A percentile compares a stretch with the other conserved stretches of the same genome.
phyloP scores from a whole-genome alignment of 2,329 filamentous ascomycete genomes.

The Clarireedia monteithiana region DNA sequence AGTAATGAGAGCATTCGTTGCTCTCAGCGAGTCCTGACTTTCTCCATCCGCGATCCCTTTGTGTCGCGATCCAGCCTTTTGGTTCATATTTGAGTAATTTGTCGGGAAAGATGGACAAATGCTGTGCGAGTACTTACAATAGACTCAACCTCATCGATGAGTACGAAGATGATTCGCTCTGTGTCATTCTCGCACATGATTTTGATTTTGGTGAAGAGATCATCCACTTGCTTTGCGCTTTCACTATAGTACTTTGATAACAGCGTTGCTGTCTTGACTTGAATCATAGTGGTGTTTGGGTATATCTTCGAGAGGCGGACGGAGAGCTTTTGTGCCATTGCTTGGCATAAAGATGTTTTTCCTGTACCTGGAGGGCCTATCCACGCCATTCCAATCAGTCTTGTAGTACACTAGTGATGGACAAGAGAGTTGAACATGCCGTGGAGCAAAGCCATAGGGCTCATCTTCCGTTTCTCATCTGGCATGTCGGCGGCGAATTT shows the following conservation, averaged over 20 bases:
- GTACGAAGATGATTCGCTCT: constrained; percentile 22
- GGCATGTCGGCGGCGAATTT: constrained; percentile 13
- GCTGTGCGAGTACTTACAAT: constrained; percentile 17
- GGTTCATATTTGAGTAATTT: neutral
- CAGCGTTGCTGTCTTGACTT: constrained; percentile 38
- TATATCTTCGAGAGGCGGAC: constrained; percentile 36
- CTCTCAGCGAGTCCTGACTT: constrained; percentile 26
- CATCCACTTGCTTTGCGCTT: constrained; percentile 35
- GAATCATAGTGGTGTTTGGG: constrained; percentile 32
- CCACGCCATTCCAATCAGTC: neutral
- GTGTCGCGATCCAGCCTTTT: constrained; percentile 16
- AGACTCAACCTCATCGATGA: constrained; percentile 31
- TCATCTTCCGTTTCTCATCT: constrained; percentile 83
- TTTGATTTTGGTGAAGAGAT: constrained; percentile 35
- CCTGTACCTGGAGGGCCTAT: constrained; percentile 60
- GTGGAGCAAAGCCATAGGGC: constrained; percentile 86
- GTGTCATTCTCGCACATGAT: constrained; percentile 19
- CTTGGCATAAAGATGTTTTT: constrained; percentile 94
- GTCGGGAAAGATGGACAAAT: neutral
- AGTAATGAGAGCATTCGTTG: constrained; percentile 29
- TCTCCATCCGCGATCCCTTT: constrained; percentile 19
- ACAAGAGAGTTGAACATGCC: constrained; percentile 42
- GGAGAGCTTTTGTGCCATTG: constrained; percentile 60
- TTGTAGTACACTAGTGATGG: neutral
- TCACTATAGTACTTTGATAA: constrained; percentile 42